Base-by-base conservation (phyloP, 1,284 basidiomycete genomes). In the Lentinula novae-zelandiae region DNA sequence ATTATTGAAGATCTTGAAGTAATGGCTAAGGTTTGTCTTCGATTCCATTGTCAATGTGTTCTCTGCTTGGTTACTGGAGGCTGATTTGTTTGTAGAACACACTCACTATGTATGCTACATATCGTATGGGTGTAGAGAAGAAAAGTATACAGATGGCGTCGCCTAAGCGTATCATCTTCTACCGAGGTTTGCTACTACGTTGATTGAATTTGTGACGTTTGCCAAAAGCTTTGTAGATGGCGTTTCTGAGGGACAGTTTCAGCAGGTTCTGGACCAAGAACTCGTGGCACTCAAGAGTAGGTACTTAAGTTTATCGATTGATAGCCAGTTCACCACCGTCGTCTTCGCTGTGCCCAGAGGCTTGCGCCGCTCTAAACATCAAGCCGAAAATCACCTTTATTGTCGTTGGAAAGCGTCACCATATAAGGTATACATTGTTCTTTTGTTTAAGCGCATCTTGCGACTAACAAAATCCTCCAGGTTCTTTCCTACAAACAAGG, bases 211-310 rank as follows among this genome's bases (percentile, higher is more conserved):
- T 53, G 8, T 38, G 20, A 53, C 6, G 10, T n/a, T 17, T 44
- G 20, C n/a, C 17, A 7, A 17, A 17, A n/a, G 15, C 7, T 39
- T 31, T 53, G 5, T 55, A 88, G 89, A 92, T 67, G 90, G 90
- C 67, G 90, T 92, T 27, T 90, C 87, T 5, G 90, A 92, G 71
- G 90, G 90, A 4, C 88, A 92, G 64, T 92, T 92, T 68, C 75
- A 80, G 62, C 80, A 87, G 54, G 90, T 92, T 2, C 71, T 90
- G 8, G 82, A 87, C 0, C 67, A 74, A 65, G 87, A 90, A 68
- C 72, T 90, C 0, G 78, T 82, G 0, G 76, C 79, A 34, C 69
- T 90, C 60, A 79, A 82, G 65, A 75, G 87, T 87, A 66, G 31
- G 75, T 65, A 36, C 22, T 54, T 9, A 6, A 44, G 10, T 51